Conservation (phyloP, 2,329 filamentous ascomycete species). For the Diaporthe helianthi region DNA sequence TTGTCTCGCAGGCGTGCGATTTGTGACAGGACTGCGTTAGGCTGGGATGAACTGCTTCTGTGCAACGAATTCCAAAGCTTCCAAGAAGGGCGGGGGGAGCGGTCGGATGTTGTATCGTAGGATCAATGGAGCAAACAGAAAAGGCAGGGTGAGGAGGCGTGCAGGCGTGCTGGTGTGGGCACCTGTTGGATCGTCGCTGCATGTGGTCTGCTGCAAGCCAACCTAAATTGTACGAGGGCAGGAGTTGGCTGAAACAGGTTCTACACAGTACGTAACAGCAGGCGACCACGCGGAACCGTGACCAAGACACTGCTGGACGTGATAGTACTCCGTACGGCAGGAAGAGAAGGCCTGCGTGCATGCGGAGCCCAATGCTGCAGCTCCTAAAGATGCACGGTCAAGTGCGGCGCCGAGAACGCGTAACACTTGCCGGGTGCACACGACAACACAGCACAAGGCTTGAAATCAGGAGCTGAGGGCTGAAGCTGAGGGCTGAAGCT, state of each 20-base stretch:
- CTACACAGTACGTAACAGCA: neutral
- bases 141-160: slow-evolving; percentile 9
- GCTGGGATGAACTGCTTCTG: slow-evolving; percentile 9
- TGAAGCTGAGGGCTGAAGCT: neutral
- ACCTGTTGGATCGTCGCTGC: slow-evolving; percentile 22
- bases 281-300: neutral
- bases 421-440: neutral
- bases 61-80: neutral
- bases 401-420: slow-evolving; percentile 9
- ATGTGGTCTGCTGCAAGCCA: neutral
- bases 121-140: slow-evolving; percentile 12
- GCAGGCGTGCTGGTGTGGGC: too few species aligned
- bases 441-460: neutral
- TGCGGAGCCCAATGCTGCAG: slow-evolving; percentile 5
- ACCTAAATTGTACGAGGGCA: slow-evolving; percentile 13
- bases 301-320: neutral
- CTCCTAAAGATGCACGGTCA: slow-evolving; percentile 10
- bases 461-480: neutral
- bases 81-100: neutral
- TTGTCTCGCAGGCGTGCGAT: neutral
- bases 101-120: slow-evolving; percentile 14
- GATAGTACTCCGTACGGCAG: neutral
- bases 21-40: neutral
- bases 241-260: slow-evolving; percentile 20
- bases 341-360: neutral